Percentiles rank a stretch among this genome's conserved stretches.
Conservation (phyloP, 345 rosid genomes). For the Euclidium syriacum region DNA sequence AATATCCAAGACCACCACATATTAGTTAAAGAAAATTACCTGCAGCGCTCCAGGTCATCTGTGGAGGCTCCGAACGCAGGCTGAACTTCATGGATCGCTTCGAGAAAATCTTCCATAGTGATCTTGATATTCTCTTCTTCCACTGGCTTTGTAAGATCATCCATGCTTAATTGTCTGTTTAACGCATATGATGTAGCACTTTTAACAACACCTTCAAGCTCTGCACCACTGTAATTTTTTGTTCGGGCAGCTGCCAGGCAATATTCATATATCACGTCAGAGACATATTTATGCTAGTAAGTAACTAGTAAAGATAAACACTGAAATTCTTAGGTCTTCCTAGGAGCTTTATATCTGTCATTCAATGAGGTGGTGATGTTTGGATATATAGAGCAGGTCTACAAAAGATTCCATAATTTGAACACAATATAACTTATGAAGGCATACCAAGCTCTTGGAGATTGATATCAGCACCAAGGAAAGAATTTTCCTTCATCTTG, state of each 20-base stretch:
- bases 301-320: background rate
- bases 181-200: conserved; percentile 97
- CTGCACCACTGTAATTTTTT: conserved; percentile 97
- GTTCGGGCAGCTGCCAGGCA: conserved; percentile 83
- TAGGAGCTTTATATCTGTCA: background rate
- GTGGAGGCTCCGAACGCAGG: conserved; percentile 99
- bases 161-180: conserved; percentile 91
- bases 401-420: conserved; percentile 2
- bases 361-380: background rate
- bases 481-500: conserved; percentile 97
- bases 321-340: background rate
- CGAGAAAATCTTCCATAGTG: conserved; percentile 87
- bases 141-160: conserved; percentile 93
- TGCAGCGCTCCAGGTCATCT: conserved; percentile 93
- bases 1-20: background rate
- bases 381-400: conserved; percentile 1
- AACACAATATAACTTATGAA: background rate
- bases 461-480: conserved; percentile 77
- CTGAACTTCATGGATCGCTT: conserved; percentile 65
- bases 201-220: conserved; percentile 98
- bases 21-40: conserved; percentile 37
- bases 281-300: background rate
- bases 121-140: conserved; percentile 96
- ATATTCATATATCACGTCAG: background rate
- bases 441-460: conserved; percentile 85